A percentile compares a stretch with the other conserved stretches of the same genome.
Conservation (phyloP, 768 basidiomycete genomes). For the Suillus decipiens region DNA sequence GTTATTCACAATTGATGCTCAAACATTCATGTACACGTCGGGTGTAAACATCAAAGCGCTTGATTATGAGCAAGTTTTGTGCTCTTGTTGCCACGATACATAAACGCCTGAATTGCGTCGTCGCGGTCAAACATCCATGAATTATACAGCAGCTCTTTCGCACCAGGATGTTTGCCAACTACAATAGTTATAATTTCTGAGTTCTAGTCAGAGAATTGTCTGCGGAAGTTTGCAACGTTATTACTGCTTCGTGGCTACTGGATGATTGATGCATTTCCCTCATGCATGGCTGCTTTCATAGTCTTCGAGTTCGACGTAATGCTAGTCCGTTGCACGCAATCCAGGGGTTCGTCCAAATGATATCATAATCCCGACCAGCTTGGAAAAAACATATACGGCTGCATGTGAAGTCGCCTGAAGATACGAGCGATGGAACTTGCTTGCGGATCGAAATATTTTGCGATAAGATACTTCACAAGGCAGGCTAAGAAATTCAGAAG, state of each 20-base stretch:
- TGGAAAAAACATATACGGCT: background rate
- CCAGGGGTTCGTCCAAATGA: background rate
- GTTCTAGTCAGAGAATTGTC: background rate
- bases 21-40: background rate
- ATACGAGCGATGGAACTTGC: background rate
- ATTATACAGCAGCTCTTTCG: background rate
- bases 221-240: background rate
- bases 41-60: background rate
- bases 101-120: background rate
- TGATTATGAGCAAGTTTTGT: background rate
- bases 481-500: background rate
- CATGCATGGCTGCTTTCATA: background rate
- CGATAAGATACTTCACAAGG: background rate
- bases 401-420: background rate
- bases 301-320: background rate
- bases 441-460: background rate
- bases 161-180: background rate
- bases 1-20: background rate
- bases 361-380: background rate
- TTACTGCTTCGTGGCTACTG: background rate
- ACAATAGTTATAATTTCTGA: background rate
- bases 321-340: background rate
- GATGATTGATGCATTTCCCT: background rate
- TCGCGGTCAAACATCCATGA: background rate
- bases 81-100: background rate